Conservation (phyloP, 352 stramenopile genomes). For the Phytophthora sansomeana region DNA sequence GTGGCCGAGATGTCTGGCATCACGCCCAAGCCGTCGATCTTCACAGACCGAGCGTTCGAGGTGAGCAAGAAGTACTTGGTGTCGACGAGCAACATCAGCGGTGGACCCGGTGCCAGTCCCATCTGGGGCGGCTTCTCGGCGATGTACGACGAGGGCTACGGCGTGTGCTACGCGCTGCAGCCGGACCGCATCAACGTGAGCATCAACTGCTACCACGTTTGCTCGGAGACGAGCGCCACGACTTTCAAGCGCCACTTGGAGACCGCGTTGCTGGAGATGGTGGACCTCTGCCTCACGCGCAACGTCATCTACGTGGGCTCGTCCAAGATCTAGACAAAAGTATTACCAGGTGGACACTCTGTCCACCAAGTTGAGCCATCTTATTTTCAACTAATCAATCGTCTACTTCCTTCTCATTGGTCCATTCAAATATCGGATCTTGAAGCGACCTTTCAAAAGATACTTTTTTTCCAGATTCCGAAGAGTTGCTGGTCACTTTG, state of each 20-base stretch:
- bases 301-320: constrained; percentile 92
- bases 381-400: constrained; percentile 41
- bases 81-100: constrained; percentile 96
- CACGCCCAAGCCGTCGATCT: constrained; percentile 89
- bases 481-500: constrained; percentile 20
- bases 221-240: constrained; percentile 77
- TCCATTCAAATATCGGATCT: constrained; percentile 22
- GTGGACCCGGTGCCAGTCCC: constrained; percentile 92
- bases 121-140: constrained; percentile 98
- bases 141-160: constrained; percentile 95
- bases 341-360: background rate
- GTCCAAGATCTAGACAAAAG: constrained; percentile 76
- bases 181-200: constrained; percentile 95
- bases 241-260: constrained; percentile 93
- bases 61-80: constrained; percentile 96
- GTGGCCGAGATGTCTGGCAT: constrained; percentile 93
- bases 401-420: constrained; percentile 29
- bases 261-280: constrained; percentile 96
- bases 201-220: constrained; percentile 92
- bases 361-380: constrained; percentile 12
- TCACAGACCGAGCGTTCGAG: constrained; percentile 94
- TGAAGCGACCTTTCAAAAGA: constrained; percentile 21
- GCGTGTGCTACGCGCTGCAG: constrained; percentile 96
- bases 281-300: constrained; percentile 89
- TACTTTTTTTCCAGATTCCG: constrained; percentile 3